Conservation (phyloP, 805 yeast genomes). For the Monosporozyma aquatica region DNA sequence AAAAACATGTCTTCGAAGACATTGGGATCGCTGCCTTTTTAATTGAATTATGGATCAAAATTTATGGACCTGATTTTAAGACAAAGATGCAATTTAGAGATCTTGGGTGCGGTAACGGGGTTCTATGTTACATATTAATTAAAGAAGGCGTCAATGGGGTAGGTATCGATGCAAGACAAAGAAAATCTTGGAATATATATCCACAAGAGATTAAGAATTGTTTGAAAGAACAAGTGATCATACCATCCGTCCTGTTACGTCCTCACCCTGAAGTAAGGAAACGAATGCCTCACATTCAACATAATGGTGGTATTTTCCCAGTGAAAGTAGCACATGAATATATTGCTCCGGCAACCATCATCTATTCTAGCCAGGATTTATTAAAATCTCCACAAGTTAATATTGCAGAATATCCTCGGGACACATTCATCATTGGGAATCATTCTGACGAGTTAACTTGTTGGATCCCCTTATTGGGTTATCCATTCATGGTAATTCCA, state of each 20-base stretch:
- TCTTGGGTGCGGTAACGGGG: conserved; percentile 92
- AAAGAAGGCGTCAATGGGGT: conserved; percentile 74
- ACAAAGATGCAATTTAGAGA: conserved; percentile 59
- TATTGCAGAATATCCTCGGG: conserved; percentile 54
- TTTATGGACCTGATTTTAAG: conserved; percentile 33
- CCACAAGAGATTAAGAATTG: conserved; percentile 52
- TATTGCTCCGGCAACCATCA: conserved; percentile 37
- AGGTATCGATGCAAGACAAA: conserved; percentile 82
- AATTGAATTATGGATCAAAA: conserved; percentile 71
- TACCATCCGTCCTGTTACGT: conserved; percentile 65
- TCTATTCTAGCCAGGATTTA: conserved; percentile 32
- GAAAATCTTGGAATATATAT: conserved; percentile 80
- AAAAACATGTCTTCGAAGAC: conserved; percentile 93
- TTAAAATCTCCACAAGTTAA: conserved; percentile 47
- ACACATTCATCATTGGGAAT: conserved; percentile 83
- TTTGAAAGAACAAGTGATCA: conserved; percentile 66
- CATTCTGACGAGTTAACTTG: conserved; percentile 93
- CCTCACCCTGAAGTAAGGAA: conserved; percentile 57
- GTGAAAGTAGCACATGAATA: conserved; percentile 33
- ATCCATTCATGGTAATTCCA: conserved; percentile 86
- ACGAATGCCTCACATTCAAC: conserved; percentile 44
- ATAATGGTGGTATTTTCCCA: conserved; percentile 47
- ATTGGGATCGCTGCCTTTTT: conserved; percentile 91
- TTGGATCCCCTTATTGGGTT: conserved; percentile 85
- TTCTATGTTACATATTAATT: conserved; percentile 62